Percentiles rank a stretch among this genome's conserved stretches.
Conservation (phyloP, 73 alveolate genomes). For the Paramecium caudatum region DNA sequence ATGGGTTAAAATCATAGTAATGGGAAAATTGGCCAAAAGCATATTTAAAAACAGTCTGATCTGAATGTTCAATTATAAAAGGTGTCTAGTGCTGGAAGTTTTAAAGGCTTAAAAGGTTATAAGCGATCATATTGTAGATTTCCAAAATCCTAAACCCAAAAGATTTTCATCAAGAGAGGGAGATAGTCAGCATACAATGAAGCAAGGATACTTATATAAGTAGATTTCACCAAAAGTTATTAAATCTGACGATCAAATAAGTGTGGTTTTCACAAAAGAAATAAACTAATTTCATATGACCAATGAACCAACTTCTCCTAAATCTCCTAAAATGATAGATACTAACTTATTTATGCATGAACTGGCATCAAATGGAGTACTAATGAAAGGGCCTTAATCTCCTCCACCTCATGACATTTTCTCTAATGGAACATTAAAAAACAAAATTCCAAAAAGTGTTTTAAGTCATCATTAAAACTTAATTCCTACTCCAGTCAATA, state of each 20-base stretch:
- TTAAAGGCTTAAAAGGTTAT: not conserved
- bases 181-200: not conserved
- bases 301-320: constrained; percentile 33
- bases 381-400: constrained; percentile 32
- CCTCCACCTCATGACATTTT: constrained; percentile 31
- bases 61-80: not conserved
- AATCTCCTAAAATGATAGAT: constrained; percentile 27
- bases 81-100: constrained; percentile 39
- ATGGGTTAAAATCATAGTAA: not conserved
- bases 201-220: constrained; percentile 2
- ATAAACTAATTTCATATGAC: not conserved
- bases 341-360: constrained; percentile 34
- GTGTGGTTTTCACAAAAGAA: not conserved
- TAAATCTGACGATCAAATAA: constrained; percentile 7
- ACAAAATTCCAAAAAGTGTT: constrained; percentile 27
- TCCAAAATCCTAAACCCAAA: not conserved
- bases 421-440: not conserved
- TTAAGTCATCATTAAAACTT: constrained; percentile 24
- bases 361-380: not conserved
- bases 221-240: constrained; percentile 35
- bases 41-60: constrained; percentile 22
- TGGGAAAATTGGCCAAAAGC: not conserved
- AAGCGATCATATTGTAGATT: not conserved
- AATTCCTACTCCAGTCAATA: not conserved
- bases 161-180: constrained; percentile 53